phyloP scores from a whole-genome alignment of 345 rosid species.

The Dipteronia sinensis region DNA sequence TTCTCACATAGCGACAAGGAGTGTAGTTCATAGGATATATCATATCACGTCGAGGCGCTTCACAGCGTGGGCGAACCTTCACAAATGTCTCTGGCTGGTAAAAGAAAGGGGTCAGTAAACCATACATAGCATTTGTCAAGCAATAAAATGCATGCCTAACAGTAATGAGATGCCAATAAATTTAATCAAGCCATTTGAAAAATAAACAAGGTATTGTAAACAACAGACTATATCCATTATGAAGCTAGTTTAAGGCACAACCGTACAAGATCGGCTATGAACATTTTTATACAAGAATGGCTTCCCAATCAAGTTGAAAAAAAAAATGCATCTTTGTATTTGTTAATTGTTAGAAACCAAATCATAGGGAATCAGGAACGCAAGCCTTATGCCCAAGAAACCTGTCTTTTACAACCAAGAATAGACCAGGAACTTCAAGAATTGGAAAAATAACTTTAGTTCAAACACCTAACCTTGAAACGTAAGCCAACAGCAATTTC shows the following conservation, averaged over 20 bases:
- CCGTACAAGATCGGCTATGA: no score
- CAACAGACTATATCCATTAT: no score
- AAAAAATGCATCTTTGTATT: no score
- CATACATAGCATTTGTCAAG: slow-evolving; percentile 7
- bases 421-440: background rate
- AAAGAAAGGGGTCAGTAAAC: slow-evolving; percentile 22
- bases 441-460: background rate
- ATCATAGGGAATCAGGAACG: no score
- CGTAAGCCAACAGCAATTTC: slow-evolving; percentile 81
- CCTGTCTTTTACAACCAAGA: no score
- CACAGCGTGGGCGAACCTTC: slow-evolving; percentile 84
- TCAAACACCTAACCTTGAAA: slow-evolving; percentile 58
- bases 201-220: background rate
- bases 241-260: no score
- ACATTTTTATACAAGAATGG: no score
- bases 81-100: slow-evolving; percentile 82
- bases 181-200: background rate
- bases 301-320: no score
- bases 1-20: slow-evolving; percentile 79
- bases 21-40: slow-evolving; percentile 73
- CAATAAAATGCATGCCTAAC: background rate
- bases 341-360: no score
- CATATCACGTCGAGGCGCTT: slow-evolving; percentile 92
- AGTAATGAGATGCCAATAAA: background rate
- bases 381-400: no score